phyloP scores from a whole-genome alignment of 2,329 filamentous ascomycete species.

The Alternaria sp. region DNA sequence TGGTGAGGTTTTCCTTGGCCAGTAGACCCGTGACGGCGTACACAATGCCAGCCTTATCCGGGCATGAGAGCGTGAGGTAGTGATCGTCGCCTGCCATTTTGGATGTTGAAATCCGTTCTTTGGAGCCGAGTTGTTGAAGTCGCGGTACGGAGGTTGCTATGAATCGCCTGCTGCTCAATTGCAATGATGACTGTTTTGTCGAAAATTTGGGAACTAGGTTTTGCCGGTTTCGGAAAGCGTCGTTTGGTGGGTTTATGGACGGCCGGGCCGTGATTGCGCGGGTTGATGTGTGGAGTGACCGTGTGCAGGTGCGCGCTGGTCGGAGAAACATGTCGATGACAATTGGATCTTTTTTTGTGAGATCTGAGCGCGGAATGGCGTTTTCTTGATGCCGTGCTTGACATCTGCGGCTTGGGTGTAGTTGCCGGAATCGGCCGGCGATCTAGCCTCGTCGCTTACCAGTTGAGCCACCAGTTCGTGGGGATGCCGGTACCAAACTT shows the following conservation, averaged over 20 bases:
- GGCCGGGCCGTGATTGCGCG: constrained; percentile 29
- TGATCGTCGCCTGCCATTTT: constrained; percentile 42
- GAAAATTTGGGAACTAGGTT: constrained; percentile 39
- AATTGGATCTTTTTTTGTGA: constrained; percentile 3
- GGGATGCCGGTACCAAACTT: background rate
- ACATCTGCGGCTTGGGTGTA: constrained; percentile 12
- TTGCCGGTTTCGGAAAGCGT: constrained; percentile 41
- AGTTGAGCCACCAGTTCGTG: background rate
- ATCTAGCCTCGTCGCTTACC: constrained; percentile 18
- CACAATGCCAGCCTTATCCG: constrained; percentile 84
- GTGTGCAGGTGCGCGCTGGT: constrained; percentile 22
- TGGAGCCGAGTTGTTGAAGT: constrained; percentile 29
- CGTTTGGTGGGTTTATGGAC: constrained; percentile 21
- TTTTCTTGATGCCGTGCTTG: constrained; percentile 13
- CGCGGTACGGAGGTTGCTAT: constrained; percentile 24
- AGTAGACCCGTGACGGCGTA: constrained; percentile 83
- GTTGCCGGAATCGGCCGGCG: constrained; percentile 29
- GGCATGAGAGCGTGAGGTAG: constrained; percentile 77
- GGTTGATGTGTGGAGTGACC: constrained; percentile 21
- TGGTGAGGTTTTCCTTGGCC: constrained; percentile 75
- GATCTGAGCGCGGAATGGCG: constrained; percentile 16
- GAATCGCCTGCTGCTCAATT: constrained; percentile 17
- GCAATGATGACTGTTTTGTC: constrained; percentile 24
- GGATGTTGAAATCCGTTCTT: constrained; percentile 35
- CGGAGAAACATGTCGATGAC: constrained; percentile 27